Percentiles rank a stretch among this genome's conserved stretches.
Evolutionary conservation across 768 basidiomycete species (phyloP).

Genomic region (Russula abietina): DNA sequence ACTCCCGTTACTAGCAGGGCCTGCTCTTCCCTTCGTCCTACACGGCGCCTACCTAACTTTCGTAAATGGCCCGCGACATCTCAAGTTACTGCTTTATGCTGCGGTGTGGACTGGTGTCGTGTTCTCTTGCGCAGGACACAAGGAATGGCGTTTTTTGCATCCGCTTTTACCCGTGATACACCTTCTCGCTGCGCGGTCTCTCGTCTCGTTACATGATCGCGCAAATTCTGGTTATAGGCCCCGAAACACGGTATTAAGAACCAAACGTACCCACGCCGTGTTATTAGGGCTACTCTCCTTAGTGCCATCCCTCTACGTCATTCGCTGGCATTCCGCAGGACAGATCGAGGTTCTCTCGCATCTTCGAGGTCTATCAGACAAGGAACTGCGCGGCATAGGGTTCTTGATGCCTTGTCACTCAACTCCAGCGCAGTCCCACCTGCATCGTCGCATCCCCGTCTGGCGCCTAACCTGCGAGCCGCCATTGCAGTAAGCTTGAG

Average conservation of each 20-base stretch:
- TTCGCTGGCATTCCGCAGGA: conserved; percentile 71
- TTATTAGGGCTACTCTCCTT: conserved; percentile 46
- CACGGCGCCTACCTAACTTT: conserved; percentile 40
- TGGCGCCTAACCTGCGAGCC: conserved; percentile 96
- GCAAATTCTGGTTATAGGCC: conserved; percentile 16
- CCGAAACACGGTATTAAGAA: background rate
- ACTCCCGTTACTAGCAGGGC: conserved; percentile 73
- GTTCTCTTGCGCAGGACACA: conserved; percentile 84
- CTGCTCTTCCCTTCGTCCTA: conserved; percentile 64
- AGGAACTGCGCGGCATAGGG: conserved; percentile 53
- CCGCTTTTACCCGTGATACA: conserved; percentile 83
- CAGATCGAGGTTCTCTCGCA: conserved; percentile 73
- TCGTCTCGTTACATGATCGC: conserved; percentile 40
- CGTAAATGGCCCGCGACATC: conserved; percentile 25
- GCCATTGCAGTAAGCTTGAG: conserved; percentile 56
- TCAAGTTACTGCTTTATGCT: conserved; percentile 41
- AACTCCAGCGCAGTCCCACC: conserved; percentile 83
- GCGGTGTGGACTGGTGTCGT: conserved; percentile 56
- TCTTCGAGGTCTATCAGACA: conserved; percentile 48
- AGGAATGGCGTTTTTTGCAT: conserved; percentile 97
- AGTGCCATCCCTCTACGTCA: conserved; percentile 60
- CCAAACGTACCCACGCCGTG: conserved; percentile 10
- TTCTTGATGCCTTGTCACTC: conserved; percentile 97
- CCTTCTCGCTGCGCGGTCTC: conserved; percentile 65
- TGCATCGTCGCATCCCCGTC: conserved; percentile 66